Evolutionary conservation across 495 filamentous ascomycete genomes (phyloP).

Genomic region (Penicillium mononematosum): DNA sequence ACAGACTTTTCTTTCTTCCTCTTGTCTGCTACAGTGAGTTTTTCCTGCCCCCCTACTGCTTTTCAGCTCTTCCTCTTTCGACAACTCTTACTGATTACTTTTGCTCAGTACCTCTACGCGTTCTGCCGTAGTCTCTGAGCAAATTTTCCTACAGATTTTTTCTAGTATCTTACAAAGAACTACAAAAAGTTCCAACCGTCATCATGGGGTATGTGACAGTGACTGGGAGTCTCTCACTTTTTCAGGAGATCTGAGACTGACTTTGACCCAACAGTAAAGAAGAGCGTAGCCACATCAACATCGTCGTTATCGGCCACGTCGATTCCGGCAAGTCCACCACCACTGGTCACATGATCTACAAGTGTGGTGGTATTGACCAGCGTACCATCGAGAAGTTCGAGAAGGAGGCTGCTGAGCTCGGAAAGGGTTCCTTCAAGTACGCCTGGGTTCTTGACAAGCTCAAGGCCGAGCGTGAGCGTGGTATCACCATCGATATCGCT

Average conservation of each 20-base stretch:
- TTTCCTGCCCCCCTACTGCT: conserved; percentile 36
- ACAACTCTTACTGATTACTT: conserved; percentile 34
- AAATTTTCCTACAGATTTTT: conserved; percentile 33
- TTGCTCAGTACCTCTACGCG: conserved; percentile 54
- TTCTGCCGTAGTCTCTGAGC: conserved; percentile 53
- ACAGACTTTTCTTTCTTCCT: conserved; percentile 43
- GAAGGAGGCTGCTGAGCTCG: conserved; percentile 99
- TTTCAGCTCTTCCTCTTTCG: conserved; percentile 23
- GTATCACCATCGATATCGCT: conserved; percentile 99
- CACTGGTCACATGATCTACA: conserved; percentile 98
- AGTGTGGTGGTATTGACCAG: conserved; percentile 99
- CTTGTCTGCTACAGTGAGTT: conserved; percentile 53
- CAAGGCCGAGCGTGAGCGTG: conserved; percentile 99
- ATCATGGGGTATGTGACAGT: conserved; percentile 51
- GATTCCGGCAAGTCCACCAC: conserved; percentile 99
- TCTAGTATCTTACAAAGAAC: conserved; percentile 49
- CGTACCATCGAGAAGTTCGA: conserved; percentile 99
- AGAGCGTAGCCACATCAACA: conserved; percentile 82
- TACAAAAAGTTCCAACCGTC: conserved; percentile 46
- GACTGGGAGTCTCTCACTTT: neutral
- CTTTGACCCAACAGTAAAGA: conserved; percentile 65
- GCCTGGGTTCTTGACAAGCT: conserved; percentile 99
- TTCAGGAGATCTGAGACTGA: neutral
- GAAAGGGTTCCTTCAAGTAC: conserved; percentile 99
- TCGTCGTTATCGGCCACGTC: conserved; percentile 99